Evolutionary conservation across 2,329 filamentous ascomycete species (phyloP), one percentile per base, ranked within the genome.

Genomic region (Colletotrichum kahawae): DNA sequence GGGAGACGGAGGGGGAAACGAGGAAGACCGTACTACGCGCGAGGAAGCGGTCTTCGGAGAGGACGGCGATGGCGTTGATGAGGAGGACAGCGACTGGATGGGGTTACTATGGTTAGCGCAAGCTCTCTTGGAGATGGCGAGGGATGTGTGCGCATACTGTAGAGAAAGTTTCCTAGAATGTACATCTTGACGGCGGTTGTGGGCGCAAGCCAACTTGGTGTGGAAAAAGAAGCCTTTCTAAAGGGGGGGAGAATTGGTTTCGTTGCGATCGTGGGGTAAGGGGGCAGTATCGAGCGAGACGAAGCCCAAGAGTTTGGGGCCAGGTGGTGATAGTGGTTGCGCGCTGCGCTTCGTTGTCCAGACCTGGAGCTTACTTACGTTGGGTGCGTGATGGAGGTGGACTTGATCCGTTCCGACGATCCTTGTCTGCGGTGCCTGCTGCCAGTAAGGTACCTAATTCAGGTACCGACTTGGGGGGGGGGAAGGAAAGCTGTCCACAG

Each of bases 31-130:
- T 82, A 86, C 84, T 97, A 79, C 84, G 93, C 86, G 94, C 86
- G 78, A 98, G 94, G 85, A 98, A 98, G 77, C 95, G 94, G 86
- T 98, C 95, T 91, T 98, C 96, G 80, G 95, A 98, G 78, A 98
- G 93, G 82, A 98, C 92, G 77, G 96, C 95, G 82, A 98, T 93
- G 78, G 95, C 95, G 86, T 99, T 99, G 86, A 97, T 93, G 83
- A 98, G 91, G 81, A 98, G 95, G 83, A 98, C 89, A 79, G 92
- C 90, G 79, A 96, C 94, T 84, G 16, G 43, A 12, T 24, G 24
- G 21, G 31, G 24, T 36, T 33, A n/a, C 18, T 38, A 24, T 24
- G 48, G 63, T 75, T 31, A 75, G 72, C 14, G 24, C 57, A 16
- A 59, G 69, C 54, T 29, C n/a, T 36, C 27, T 18, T 31, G 16